A percentile compares a stretch with the other conserved stretches of the same genome.
phyloP scores from a whole-genome alignment of 768 basidiomycete species.

The Phylloporus scabripes region DNA sequence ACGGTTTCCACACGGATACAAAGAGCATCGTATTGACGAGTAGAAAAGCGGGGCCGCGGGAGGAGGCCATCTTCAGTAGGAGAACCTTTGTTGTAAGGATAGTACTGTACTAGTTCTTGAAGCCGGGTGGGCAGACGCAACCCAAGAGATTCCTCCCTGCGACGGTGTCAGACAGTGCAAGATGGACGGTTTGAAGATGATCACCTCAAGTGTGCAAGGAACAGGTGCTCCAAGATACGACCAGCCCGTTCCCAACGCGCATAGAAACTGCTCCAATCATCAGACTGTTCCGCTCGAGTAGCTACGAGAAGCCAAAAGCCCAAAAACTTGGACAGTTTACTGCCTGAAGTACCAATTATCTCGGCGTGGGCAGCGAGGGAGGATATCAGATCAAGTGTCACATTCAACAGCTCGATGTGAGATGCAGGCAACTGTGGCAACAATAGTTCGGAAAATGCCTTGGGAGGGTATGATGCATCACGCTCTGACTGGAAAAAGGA shows the following conservation, averaged over 20 bases:
- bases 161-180: slow-evolving; percentile 2
- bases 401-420: slow-evolving; percentile 54
- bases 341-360: slow-evolving; percentile 67
- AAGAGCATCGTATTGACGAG: slow-evolving; percentile 56
- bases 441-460: slow-evolving; percentile 58
- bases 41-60: slow-evolving; percentile 63
- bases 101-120: slow-evolving; percentile 60
- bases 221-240: slow-evolving; percentile 69
- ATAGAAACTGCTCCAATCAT: slow-evolving; percentile 65
- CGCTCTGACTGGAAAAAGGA: slow-evolving; percentile 59
- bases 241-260: slow-evolving; percentile 70
- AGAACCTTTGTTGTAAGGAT: slow-evolving; percentile 48
- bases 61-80: slow-evolving; percentile 42
- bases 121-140: slow-evolving; percentile 65
- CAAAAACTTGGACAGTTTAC: slow-evolving; percentile 67
- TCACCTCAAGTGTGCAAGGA: slow-evolving; percentile 67
- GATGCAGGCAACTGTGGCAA: slow-evolving; percentile 53
- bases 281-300: slow-evolving; percentile 41
- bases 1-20: slow-evolving; percentile 63
- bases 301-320: slow-evolving; percentile 67
- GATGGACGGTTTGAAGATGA: slow-evolving; percentile 6
- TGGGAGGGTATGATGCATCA: slow-evolving; percentile 51
- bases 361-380: slow-evolving; percentile 70
- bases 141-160: slow-evolving; percentile 52
- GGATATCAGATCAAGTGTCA: slow-evolving; percentile 57